Percentiles rank a stretch among this genome's conserved stretches.
Evolutionary conservation across 1,139 yeast genomes (phyloP).

Genomic region (Saccharomyces hybrid): DNA sequence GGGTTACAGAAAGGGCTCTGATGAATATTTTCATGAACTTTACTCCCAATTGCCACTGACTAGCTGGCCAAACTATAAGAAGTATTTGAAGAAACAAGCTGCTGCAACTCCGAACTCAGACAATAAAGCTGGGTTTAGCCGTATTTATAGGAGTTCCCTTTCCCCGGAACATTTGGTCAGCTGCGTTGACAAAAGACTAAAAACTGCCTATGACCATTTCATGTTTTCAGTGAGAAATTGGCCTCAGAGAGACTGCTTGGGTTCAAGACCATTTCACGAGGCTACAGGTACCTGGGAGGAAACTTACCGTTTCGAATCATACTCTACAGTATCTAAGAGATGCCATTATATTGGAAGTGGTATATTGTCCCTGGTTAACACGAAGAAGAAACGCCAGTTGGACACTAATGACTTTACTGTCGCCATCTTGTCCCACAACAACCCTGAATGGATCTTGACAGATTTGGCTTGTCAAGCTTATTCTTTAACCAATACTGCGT

Average conservation of each 20-base stretch:
- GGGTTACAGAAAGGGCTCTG: conserved; percentile 18
- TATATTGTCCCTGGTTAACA: conserved; percentile 43
- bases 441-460: conserved; percentile 53
- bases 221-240: conserved; percentile 35
- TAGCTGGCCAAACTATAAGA: conserved; percentile 17
- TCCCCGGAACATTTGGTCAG: conserved; percentile 37
- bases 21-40: conserved; percentile 23
- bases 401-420: conserved; percentile 39
- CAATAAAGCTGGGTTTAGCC: conserved; percentile 42
- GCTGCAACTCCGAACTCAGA: conserved; percentile 41
- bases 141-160: conserved; percentile 43
- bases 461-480: conserved; percentile 51
- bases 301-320: conserved; percentile 44
- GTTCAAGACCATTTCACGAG: conserved; percentile 39
- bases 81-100: conserved; percentile 28
- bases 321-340: conserved; percentile 36
- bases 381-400: conserved; percentile 32
- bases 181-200: conserved; percentile 43
- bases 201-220: conserved; percentile 45
- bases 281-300: conserved; percentile 39
- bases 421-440: conserved; percentile 47
- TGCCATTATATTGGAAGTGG: conserved; percentile 57
- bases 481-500: conserved; percentile 46
- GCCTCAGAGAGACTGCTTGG: conserved; percentile 43
- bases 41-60: conserved; percentile 22